Conservation (phyloP, 768 basidiomycete species). For the Suillus variegatus region DNA sequence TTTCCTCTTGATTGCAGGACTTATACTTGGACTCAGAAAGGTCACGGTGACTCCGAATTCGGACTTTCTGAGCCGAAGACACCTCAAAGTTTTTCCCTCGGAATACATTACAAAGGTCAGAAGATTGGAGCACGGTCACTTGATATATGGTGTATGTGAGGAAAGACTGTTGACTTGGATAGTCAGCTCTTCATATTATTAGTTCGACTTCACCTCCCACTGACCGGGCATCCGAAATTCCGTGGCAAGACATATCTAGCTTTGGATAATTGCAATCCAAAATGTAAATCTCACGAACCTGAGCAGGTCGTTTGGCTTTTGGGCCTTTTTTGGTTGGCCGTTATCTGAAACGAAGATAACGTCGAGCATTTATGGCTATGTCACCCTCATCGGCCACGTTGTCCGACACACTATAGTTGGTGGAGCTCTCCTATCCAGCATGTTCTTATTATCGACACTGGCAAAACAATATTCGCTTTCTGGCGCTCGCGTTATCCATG, state of each 20-base stretch:
- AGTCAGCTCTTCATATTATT: neutral
- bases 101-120: neutral
- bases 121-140: neutral
- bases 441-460: neutral
- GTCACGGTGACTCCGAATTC: neutral
- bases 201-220: neutral
- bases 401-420: neutral
- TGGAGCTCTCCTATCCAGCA: neutral
- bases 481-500: neutral
- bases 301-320: neutral
- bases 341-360: neutral
- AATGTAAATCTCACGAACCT: neutral
- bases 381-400: neutral
- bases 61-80: neutral
- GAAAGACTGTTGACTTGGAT: neutral
- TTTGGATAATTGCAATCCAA: neutral
- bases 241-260: neutral
- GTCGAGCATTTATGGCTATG: neutral
- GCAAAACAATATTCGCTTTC: neutral
- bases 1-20: neutral
- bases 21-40: neutral
- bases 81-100: neutral
- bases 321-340: neutral
- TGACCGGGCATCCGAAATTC: neutral
- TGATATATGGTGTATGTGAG: neutral